Conservation (phyloP, 306 rosid species). For the Prunus padus region DNA sequence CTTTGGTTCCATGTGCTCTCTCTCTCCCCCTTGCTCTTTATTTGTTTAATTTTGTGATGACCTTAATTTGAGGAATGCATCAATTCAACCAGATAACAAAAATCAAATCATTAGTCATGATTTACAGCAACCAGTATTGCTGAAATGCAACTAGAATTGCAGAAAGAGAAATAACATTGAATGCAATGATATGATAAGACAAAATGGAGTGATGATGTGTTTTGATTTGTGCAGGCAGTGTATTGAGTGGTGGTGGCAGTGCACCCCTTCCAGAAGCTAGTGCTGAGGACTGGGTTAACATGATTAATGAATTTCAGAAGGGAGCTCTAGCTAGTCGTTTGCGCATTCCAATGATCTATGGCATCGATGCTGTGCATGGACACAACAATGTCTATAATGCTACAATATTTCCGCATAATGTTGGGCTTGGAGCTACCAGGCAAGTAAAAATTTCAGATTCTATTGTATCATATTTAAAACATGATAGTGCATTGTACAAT, state of each 20-base stretch:
- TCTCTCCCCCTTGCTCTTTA: neutral
- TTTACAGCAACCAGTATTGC: neutral
- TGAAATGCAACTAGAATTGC: neutral
- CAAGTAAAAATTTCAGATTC: constrained; percentile 36
- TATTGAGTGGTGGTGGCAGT: constrained; percentile 95
- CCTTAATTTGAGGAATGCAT: neutral
- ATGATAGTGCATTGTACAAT: neutral
- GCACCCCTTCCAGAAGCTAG: constrained; percentile 82
- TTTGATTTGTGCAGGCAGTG: constrained; percentile 66
- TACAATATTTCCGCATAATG: constrained; percentile 91
- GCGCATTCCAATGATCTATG: constrained; percentile 95
- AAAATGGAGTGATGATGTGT: constrained; percentile 1
- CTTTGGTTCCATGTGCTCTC: too few relatives aligned
- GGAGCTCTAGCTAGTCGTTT: constrained; percentile 75
- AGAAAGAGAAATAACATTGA: neutral
- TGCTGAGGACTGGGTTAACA: constrained; percentile 87
- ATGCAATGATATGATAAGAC: neutral
- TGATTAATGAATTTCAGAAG: constrained; percentile 83
- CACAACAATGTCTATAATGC: constrained; percentile 94
- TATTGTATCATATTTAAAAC: neutral
- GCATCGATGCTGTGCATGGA: constrained; percentile 98
- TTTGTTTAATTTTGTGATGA: neutral
- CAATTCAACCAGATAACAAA: neutral
- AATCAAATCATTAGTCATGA: neutral
- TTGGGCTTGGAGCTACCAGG: constrained; percentile 98